Evolutionary conservation across 2,329 filamentous ascomycete genomes (phyloP).

Genomic region (Colletotrichum paranaense): DNA sequence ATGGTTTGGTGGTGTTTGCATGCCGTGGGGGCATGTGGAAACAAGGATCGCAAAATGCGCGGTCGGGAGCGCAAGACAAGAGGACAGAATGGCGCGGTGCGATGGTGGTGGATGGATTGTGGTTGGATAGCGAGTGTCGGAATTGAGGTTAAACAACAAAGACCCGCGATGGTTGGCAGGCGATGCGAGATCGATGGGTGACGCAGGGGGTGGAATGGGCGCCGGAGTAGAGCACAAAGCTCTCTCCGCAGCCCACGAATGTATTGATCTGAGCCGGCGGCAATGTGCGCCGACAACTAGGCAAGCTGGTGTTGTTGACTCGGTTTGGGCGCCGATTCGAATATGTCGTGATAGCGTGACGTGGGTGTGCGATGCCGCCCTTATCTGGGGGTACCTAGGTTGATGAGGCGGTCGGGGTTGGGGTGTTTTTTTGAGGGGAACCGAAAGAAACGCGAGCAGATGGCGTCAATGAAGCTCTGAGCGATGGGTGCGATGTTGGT

Average conservation of each 20-base stretch:
- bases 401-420: constrained; percentile 1
- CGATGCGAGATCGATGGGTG: constrained; percentile 19
- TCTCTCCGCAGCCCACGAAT: constrained; percentile 39
- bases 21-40: constrained; percentile 35
- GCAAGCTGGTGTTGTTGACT: neutral
- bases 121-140: constrained; percentile 22
- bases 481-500: constrained; percentile 2
- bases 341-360: constrained; percentile 34
- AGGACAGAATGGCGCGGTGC: neutral
- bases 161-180: constrained; percentile 28
- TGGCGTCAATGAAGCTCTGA: constrained; percentile 11
- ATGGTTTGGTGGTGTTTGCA: constrained; percentile 55
- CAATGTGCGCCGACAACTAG: constrained; percentile 28
- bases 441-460: constrained; percentile 22
- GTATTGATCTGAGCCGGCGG: constrained; percentile 17
- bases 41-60: constrained; percentile 21
- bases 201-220: constrained; percentile 31
- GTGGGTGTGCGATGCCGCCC: constrained; percentile 22
- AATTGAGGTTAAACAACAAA: constrained; percentile 28
- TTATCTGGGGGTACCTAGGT: constrained; percentile 4
- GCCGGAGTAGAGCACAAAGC: constrained; percentile 41
- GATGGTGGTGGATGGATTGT: constrained; percentile 17
- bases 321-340: constrained; percentile 1
- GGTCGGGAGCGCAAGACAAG: constrained; percentile 10
- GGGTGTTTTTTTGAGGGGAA: neutral